Conservation (phyloP, 2,329 filamentous ascomycete genomes). For the Fusarium protoensiforme region DNA sequence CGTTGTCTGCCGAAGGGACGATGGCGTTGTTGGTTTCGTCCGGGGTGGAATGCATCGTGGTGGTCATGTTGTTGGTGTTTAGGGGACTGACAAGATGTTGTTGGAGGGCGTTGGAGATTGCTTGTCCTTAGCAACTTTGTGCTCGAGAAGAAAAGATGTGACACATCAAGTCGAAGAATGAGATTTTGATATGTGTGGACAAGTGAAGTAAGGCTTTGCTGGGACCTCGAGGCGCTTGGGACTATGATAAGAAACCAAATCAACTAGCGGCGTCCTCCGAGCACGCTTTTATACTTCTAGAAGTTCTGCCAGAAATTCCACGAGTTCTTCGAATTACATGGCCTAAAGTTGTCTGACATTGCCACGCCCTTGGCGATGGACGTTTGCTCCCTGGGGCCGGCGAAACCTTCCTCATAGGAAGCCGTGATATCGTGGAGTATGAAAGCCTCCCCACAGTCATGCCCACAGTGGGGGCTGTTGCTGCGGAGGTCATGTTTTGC, state of each 20-base stretch:
- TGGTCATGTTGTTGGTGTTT: neutral
- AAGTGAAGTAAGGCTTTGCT: neutral
- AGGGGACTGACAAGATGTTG: neutral
- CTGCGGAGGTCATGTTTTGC: neutral
- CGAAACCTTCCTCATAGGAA: neutral
- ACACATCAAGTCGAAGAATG: neutral
- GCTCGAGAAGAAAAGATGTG: neutral
- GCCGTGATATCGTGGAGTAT: neutral
- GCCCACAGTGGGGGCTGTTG: neutral
- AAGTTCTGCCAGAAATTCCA: neutral
- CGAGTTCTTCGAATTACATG: neutral
- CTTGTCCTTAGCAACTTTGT: neutral
- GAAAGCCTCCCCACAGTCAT: neutral
- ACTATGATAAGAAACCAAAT: neutral
- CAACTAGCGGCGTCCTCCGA: neutral
- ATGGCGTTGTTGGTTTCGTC: neutral
- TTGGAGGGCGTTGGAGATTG: neutral
- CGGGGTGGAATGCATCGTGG: neutral
- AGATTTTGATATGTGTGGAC: neutral
- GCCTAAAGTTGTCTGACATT: neutral
- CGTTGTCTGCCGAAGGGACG: neutral
- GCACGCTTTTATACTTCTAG: neutral
- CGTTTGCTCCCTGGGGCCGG: neutral
- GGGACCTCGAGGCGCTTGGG: neutral
- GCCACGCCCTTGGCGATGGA: neutral